Base-by-base conservation (phyloP, 805 yeast species). In the Pichia phayaonensis region DNA sequence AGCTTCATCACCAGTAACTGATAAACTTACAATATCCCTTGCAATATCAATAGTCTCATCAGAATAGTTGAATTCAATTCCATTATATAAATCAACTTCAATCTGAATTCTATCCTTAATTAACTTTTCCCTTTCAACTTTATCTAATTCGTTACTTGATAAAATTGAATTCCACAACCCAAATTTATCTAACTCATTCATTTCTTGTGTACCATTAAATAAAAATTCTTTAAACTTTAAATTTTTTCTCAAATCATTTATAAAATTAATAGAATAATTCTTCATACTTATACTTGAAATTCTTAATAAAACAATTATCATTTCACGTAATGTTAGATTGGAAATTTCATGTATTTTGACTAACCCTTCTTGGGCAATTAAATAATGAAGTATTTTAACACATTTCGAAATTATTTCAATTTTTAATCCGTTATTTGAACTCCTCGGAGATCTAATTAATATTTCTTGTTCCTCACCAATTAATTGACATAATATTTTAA, bases 1-100 rank as follows among this genome's bases (percentile, higher is more conserved):
- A 1, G 89, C 88, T 57, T 86, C 95, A 55, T 85, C 90, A 59
- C 83, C 82, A 4, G 88, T 84, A 12, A 82, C 76, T 52, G 82
- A 80, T 26, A 75, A 73, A 52, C 83, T 88, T 48, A 89, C 68
- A 20, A 88, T 75, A 54, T 83, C 86, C 54, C 88, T 72, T 0
- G 95, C 83, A 60, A 83, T 68, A 54, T 83, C 88, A 39, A 84
- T 79, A 3, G 81, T 79, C 51, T 78, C 81, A 50, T 72, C 77
- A 50, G 79, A 82, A 59, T 81, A 83, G 7, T 80, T 76, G 52
- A 80, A 74, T 59, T 82, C 87, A 15, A 81, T 61, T 1, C 87
- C 87, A 59, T 82, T 81, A 46, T 81, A 71, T 45, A 68, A 66
- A 15, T 56, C 58, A 34, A 53, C 44, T 43, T 63, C 66, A 22